Evolutionary conservation across 257 asterid species (phyloP), one percentile per base, ranked within the genome.

Genomic region (Solanum sparsipilum): DNA sequence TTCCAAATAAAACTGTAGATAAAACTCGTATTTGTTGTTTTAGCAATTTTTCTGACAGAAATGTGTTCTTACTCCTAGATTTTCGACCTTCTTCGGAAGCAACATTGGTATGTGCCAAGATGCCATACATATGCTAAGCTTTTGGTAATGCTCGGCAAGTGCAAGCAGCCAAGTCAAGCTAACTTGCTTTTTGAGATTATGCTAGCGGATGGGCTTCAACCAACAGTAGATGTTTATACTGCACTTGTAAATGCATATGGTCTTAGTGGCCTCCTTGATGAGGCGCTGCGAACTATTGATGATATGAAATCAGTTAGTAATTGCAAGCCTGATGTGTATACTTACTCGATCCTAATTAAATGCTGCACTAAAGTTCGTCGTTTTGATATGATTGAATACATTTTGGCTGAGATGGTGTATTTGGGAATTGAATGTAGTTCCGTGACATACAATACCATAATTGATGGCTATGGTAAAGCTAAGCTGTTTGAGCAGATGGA

Each of bases 401-500:
- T 95, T 90, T 91, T 95, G 18, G 87, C 89, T 76, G 98, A 95
- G 88, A 97, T 96, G 98, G 89, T 90, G 27, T 71, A 79, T 89
- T 88, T 93, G 29, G 96, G 98, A 89, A 90, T 95, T 86, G 92
- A 96, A 78, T 91, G 93, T 88, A 92, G 83, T 86, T 41, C 91
- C 8, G 94, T 94, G 88, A 95, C 93, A 0, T 95, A 93, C 90
- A 96, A 96, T 86, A 95, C 94, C 86, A 87, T 97, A 81, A 93
- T 97, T 60, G 95, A 96, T 89, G 99, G 98, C 27, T 97, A 94
- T 89, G 98, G 99, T 52, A 97, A 97, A 91, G 95, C 98, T 87
- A 91, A 91, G 78, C 83, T 67, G 34, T 93, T 95, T 89, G 96
- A 93, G 72, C 87, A 48, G 85, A 94, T 97, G 98, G 98, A 96